Conservation (phyloP, 148 eudicot species). For the Rhododendron ferrugineum region DNA sequence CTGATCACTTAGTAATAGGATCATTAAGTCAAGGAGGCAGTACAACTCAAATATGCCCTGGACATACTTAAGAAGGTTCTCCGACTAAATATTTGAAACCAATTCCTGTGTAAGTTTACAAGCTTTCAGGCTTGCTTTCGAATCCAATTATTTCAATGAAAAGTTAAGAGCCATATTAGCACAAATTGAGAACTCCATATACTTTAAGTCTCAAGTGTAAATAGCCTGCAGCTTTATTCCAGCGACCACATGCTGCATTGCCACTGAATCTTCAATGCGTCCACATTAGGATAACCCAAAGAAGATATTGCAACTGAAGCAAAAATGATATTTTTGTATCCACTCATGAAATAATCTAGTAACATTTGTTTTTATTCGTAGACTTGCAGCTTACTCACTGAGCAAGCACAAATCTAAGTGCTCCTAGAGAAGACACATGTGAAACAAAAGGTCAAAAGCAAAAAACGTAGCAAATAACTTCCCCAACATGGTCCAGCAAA, state of each 20-base stretch:
- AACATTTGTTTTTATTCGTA: not conserved
- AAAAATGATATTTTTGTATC: not conserved
- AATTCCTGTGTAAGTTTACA: not conserved
- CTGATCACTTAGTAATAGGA: not conserved
- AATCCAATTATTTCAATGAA: not conserved
- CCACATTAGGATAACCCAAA: not conserved
- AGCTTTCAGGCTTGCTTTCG: not conserved
- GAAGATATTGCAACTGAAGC: not conserved
- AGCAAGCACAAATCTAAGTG: not conserved
- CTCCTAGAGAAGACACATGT: not conserved
- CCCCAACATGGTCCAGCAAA: not conserved
- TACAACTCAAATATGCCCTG: not conserved
- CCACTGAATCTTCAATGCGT: not conserved
- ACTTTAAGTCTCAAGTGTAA: not conserved
- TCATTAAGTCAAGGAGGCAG: not conserved
- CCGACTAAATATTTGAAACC: not conserved
- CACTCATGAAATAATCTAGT: not conserved
- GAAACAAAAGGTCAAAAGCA: not conserved
- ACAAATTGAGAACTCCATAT: not conserved
- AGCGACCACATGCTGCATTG: not conserved
- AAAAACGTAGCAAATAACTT: not conserved
- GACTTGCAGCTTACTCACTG: not conserved
- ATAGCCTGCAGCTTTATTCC: not conserved
- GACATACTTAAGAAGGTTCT: not conserved
- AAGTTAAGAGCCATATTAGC: not conserved